Evolutionary conservation across 176 grass and related monocot genomes (phyloP).

Genomic region (Avena atlantica): DNA sequence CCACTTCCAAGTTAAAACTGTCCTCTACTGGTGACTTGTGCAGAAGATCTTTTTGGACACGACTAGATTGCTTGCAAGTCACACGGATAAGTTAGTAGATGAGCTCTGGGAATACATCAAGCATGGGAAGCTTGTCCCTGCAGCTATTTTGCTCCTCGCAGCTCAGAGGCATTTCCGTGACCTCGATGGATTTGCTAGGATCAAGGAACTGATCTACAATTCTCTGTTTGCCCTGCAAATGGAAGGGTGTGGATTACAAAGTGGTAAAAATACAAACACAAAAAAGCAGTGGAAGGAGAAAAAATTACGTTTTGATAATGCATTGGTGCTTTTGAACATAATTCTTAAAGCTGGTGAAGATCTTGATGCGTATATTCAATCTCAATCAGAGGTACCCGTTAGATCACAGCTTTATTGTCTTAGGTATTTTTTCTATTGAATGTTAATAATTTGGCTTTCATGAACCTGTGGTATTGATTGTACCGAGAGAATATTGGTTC

Average conservation of each 20-base stretch:
- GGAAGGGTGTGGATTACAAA: neutral
- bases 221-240: neutral
- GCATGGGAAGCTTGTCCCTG: constrained; percentile 17
- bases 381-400: constrained; percentile 7
- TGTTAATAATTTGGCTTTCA: neutral
- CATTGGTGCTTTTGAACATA: neutral
- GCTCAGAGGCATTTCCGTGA: neutral
- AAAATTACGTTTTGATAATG: neutral
- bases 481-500: neutral
- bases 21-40: neutral
- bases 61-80: constrained; percentile 12
- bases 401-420: neutral
- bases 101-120: constrained; percentile 9
- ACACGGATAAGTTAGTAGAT: constrained; percentile 18
- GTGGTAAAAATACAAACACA: neutral
- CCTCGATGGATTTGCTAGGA: constrained; percentile 3
- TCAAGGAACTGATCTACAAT: neutral
- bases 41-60: constrained; percentile 26
- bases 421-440: neutral
- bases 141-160: constrained; percentile 14
- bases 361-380: constrained; percentile 10
- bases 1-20: neutral
- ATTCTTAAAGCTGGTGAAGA: constrained; percentile 9
- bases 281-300: constrained; percentile 1
- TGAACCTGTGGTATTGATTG: neutral